Percentiles rank a stretch among this genome's conserved stretches.
phyloP scores from a whole-genome alignment of 768 basidiomycete species.

The Collybia nuda region DNA sequence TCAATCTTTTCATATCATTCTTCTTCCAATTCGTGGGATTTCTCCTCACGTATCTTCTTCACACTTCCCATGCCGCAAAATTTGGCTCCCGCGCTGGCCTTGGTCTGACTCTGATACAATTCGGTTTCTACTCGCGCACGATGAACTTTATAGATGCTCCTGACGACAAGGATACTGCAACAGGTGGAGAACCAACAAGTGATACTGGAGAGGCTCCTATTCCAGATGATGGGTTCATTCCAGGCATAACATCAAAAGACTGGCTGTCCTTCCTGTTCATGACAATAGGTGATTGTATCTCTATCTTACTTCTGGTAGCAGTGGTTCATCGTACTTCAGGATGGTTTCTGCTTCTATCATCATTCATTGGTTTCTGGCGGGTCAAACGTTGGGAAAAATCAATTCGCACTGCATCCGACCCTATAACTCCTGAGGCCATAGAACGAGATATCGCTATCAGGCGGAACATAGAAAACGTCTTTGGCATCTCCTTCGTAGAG shows the following conservation, averaged over 20 bases:
- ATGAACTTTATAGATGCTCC: conserved; percentile 26
- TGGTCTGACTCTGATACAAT: conserved; percentile 94
- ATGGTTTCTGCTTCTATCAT: conserved; percentile 90
- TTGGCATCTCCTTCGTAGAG: conserved; percentile 43
- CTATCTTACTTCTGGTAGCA: not conserved
- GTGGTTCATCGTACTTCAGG: conserved; percentile 38
- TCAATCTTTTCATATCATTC: conserved; percentile 83
- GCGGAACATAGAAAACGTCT: conserved; percentile 49
- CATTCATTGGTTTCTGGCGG: conserved; percentile 78
- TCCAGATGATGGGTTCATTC: conserved; percentile 33
- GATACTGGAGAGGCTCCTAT: conserved; percentile 31
- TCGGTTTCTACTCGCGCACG: conserved; percentile 72
- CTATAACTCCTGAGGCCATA: conserved; percentile 43
- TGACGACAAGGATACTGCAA: not conserved
- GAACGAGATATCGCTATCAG: conserved; percentile 53
- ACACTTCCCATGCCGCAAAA: conserved; percentile 90
- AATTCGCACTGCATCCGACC: conserved; percentile 45
- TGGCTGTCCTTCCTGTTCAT: conserved; percentile 93
- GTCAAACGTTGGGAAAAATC: conserved; percentile 83
- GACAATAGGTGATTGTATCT: conserved; percentile 61
- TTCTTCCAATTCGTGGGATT: conserved; percentile 98
- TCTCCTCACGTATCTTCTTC: conserved; percentile 89
- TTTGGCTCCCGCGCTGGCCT: conserved; percentile 92
- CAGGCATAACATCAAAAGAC: conserved; percentile 61
- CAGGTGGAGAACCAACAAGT: not conserved